Evolutionary conservation across 2,329 filamentous ascomycete genomes (phyloP), one percentile per base, ranked within the genome.

Genomic region (Arthrobotrys megalospora): DNA sequence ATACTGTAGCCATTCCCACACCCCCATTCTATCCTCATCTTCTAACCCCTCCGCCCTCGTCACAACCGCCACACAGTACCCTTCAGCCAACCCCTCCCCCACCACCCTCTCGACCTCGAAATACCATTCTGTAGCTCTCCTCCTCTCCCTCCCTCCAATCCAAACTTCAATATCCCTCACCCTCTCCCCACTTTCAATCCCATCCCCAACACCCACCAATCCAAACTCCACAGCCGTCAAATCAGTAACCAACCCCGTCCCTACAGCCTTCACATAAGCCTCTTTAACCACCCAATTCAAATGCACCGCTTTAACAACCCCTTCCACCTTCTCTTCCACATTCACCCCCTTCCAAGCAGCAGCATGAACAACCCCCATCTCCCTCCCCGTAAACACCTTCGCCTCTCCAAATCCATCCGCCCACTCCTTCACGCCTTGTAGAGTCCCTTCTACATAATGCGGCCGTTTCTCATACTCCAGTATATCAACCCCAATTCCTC

Each of bases 251-350:
- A 82, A 55, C 12, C 81, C 81, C 1, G 80, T 81, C 10, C 81
- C 81, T 7, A 81, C 69, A 41, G 81, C 81, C 69, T 82, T 82
- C 41, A 80, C 81, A 67, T 81, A 82, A 28, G 81, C 81, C 48
- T 82, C 81, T 60, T 82, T 82, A 41, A 82, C 14, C 16, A 76
- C 77, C 81, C 81, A 82, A 63, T 80, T 70, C 55, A 81, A 69
- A 38, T 81, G 81, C 41, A 82, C 41, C 68, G 67, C 70, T 60
- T 76, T 80, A 6, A 81, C 78, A 10, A 73, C 53, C 45, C 60
- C 75, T 19, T 45, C 45, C 38, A 47, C 28, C 24, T 34, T 32
- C 21, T 47, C 48, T 32, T 41, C 41, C 10, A 43, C 38, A 21
- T 8, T 21, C 0, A 2, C 10, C 16, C 45, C 55, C 16, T 52